Base-by-base conservation (phyloP, 345 rosid species). In the Gossypioides kirkii region DNA sequence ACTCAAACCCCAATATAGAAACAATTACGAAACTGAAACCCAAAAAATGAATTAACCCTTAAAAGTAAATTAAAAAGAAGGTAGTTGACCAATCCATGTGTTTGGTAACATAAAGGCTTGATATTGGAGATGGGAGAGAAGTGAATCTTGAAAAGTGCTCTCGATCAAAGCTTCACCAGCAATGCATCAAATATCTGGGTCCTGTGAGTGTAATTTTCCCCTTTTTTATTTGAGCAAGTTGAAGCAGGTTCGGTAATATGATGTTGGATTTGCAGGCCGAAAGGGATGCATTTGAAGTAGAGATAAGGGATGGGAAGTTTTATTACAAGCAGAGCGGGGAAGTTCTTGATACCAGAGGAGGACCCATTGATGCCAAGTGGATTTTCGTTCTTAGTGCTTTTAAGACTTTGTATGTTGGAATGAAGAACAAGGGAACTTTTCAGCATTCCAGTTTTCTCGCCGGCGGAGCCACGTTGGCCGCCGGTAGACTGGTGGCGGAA, bases 391-490 rank as follows among this genome's bases (percentile, higher is more conserved):
- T 94, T 5, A 87, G 98, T 72, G 83, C 94, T 61, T 87, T 89
- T 23, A 89, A 86, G 78, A 80, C 79, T 55, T 60, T 94, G 77
- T 94, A 90, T 46, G 91, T 84, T 42, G 94, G 86, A 5, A 72
- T 76, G 82, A 94, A 94, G 89, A 80, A 47, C 74, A 94, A 89
- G 81, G 98, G 97, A 8, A 90, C 79, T 49, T 94, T 94, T 78
- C 97, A 94, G 68, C 98, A 94, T 77, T 94, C 98, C 2, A 94
- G 97, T 76, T 94, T 94, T 78, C 80, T 94, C 71, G 97, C 97
- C 1, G 98, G 98, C 2, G 98, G 97, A 60, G 94, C 97, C 69
- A 94, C 98, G 9, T 79, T 91, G 69, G 91, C 97, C n/a, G 98
- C 98, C 10, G 94, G 98, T 79, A 89, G 94, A 79, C 63, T 94